phyloP scores from a whole-genome alignment of 345 rosid genomes.

The Eucalyptus brandiana region DNA sequence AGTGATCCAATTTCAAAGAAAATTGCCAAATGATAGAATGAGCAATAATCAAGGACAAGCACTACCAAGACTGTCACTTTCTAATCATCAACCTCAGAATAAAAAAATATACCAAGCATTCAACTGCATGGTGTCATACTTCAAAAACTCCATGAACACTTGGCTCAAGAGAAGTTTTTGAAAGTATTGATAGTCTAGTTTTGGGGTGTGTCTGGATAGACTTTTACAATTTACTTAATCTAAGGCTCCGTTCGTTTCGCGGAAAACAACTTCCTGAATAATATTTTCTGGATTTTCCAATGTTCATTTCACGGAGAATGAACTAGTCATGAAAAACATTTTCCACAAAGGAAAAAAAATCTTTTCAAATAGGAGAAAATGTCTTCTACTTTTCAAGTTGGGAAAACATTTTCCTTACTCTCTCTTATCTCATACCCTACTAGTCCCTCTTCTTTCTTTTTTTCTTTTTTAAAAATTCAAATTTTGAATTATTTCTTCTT shows the following conservation, averaged over 20 bases:
- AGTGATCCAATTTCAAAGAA: background rate
- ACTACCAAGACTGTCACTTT: background rate
- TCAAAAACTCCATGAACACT: background rate
- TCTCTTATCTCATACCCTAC: no score
- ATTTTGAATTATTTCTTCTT: no score
- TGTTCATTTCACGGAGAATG: no score
- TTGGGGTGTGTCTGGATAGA: background rate
- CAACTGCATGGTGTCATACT: background rate
- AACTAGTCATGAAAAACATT: no score
- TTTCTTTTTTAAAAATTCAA: no score
- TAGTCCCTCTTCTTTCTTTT: no score
- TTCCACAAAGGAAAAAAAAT: no score
- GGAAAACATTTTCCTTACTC: no score
- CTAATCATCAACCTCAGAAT: background rate
- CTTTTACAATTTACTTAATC: background rate
- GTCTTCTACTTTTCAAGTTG: no score
- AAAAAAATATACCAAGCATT: background rate
- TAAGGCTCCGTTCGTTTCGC: background rate
- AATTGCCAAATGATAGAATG: background rate
- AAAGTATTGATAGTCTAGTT: background rate
- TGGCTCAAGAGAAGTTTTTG: background rate
- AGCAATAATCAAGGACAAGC: background rate
- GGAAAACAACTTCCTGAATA: no score
- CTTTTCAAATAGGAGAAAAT: no score
- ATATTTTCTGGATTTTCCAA: no score